Evolutionary conservation across 108 stramenopile species (phyloP), one percentile per base, ranked within the genome.

Genomic region (Pseudonitzschia delicatissima): DNA sequence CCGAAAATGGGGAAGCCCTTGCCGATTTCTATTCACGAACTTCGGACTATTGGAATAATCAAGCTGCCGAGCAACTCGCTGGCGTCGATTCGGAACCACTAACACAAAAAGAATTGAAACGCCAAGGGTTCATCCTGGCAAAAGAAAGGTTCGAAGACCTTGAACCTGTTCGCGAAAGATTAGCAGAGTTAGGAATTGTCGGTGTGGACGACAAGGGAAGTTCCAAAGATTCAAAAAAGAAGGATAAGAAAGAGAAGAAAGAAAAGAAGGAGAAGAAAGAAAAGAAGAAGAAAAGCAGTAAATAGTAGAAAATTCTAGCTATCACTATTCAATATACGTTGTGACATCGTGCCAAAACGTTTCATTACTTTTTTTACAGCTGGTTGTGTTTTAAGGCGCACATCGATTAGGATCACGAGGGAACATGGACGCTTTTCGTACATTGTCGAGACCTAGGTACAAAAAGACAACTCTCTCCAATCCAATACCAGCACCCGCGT

Each of bases 381-480:
- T 62, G 23, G 3, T n/a, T 28, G 20, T n/a, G 48, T 18, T 52
- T 82, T 93, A 98, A 0, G 98, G 98, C 9, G 88, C 74, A 57
- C 93, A 95, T 29, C 98, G 82, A 69, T 92, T 96, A 11, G 98
- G 98, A 74, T 97, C 98, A 13, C 98, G 89, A 12, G 98, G 98
- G 80, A 98, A 98, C 95, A 98, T 96, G 21, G 92, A 94, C 6
- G 96, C 96, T 80, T 96, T 98, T 40, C 98, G 73, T 6, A 98
- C 93, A 80, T 98, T 98, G 75, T 98, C 98, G 33, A 98, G 73
- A 1, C 95, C 97, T 8, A 98, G 87, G 67, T 97, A 97, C 42
- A 98, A 77, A 68, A 97, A 97, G 0, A 98, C 97, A 31, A 98
- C 95, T 21, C 97, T 84, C 77, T 98, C 98, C 78, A 97, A 74